Base-by-base conservation (phyloP, 495 filamentous ascomycete genomes). In the Xylaria bambusicola region DNA sequence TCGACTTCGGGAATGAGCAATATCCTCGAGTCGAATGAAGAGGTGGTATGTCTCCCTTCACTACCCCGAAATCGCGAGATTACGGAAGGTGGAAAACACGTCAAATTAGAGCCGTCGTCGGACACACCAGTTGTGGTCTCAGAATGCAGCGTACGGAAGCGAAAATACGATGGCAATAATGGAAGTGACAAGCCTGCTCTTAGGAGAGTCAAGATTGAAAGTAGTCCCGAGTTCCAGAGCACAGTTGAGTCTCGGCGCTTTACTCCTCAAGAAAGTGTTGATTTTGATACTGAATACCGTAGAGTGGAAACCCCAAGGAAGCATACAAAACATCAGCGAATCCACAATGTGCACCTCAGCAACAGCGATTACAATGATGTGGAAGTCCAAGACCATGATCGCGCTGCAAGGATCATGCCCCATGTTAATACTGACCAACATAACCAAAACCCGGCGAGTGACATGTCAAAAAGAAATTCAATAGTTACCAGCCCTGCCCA, bases 261-360 rank as follows among this genome's bases (percentile, higher is more conserved):
- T 52, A 60, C 69, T 20, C 68, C 72, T 5, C 64, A 82, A 53
- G 75, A 83, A 61, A 92, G 87, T 53, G 80, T 91, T 31, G 90
- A 94, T 70, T 77, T 93, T 10, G 90, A 94, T 71, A 84, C 88
- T 51, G 81, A 88, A 48, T 85, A 83, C 21, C 70, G 74, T 47
- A 77, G 71, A 54, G 77, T 89, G 27, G 76, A 77, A 12, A 93
- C 91, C 0, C 90, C 91, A 10, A 81, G 77, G 61, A 88, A 85
- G 60, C 71, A 66, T 9, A 66, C 54, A 10, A 63, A 48, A 46
- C 67, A 47, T 57, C 49, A 40, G 27, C 29, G 36, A 23, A 12
- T 5, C 6, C 38, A 41, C 7, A 27, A 15, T 12, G 5, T 40
- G 17, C 10, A 17, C 15, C 8, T 29, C 10, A 21, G 17, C 4